phyloP scores from a whole-genome alignment of 352 stramenopile genomes.

The Phytopythium helicoides region DNA sequence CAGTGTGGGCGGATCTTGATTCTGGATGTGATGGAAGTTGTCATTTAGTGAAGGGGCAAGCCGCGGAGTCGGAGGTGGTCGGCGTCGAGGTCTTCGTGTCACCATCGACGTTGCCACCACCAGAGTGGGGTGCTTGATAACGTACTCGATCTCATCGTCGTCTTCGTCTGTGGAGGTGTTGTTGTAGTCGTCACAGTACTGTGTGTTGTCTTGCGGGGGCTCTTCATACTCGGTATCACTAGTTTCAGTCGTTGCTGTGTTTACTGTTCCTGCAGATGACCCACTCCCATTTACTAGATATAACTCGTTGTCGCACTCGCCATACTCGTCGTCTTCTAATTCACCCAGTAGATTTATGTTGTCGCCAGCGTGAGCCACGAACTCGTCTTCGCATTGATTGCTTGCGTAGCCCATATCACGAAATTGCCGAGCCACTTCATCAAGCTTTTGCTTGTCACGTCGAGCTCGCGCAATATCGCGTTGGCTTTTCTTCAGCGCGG shows the following conservation, averaged over 20 bases:
- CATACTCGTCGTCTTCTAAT: constrained; percentile 11
- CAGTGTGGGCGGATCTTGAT: constrained; percentile 20
- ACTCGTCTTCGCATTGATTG: constrained; percentile 15
- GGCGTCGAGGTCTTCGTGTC: not conserved
- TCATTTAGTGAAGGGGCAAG: constrained; percentile 2
- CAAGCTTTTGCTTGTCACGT: constrained; percentile 29
- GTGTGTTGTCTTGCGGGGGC: constrained; percentile 1
- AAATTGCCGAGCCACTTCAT: constrained; percentile 30
- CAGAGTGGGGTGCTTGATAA: not conserved
- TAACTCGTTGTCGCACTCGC: constrained; percentile 10
- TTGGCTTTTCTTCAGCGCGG: constrained; percentile 34
- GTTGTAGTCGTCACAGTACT: constrained; percentile 3
- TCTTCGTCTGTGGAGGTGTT: constrained; percentile 3
- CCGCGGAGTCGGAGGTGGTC: not conserved
- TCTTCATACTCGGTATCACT: constrained; percentile 8
- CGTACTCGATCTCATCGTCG: not conserved
- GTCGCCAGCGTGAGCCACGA: constrained; percentile 19
- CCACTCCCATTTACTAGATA: not conserved
- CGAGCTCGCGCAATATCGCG: constrained; percentile 24
- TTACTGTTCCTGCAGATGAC: not conserved
- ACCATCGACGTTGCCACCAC: not conserved
- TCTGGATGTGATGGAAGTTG: not conserved
- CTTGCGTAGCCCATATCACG: constrained; percentile 26
- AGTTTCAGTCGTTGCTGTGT: not conserved
- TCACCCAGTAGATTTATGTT: not conserved